phyloP scores from a whole-genome alignment of 1,284 basidiomycete genomes.

The Irpex sp. region DNA sequence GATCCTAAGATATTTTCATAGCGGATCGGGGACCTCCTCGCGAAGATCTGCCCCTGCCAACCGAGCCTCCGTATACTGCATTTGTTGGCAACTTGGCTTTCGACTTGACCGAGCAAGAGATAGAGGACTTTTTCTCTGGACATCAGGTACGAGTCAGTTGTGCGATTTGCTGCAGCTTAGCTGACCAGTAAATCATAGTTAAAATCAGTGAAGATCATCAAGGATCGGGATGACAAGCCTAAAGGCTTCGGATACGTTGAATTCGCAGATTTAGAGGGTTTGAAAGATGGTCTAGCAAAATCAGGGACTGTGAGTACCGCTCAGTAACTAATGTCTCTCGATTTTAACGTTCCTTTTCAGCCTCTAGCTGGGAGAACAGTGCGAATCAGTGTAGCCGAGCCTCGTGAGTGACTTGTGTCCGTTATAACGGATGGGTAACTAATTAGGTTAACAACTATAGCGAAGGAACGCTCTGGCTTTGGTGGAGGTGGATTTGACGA shows the following conservation, averaged over 20 bases:
- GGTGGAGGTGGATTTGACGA: conserved; percentile 55
- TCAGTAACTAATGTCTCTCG: conserved; percentile 4
- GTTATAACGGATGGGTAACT: conserved; percentile 1
- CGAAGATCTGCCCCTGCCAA: conserved; percentile 94
- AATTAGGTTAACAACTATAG: conserved; percentile 33
- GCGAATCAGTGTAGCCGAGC: conserved; percentile 93
- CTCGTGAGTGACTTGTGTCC: conserved; percentile 57
- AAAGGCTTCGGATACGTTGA: conserved; percentile 99
- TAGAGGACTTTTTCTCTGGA: conserved; percentile 77
- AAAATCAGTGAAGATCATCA: conserved; percentile 90
- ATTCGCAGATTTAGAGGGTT: conserved; percentile 78
- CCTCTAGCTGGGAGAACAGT: conserved; percentile 77
- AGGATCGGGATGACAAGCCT: conserved; percentile 86
- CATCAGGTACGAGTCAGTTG: conserved; percentile 45
- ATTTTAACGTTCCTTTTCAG: conserved; percentile 32
- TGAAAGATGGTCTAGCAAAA: conserved; percentile 79
- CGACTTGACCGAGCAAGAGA: conserved; percentile 83
- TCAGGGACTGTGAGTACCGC: conserved; percentile 52
- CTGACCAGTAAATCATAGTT: conserved; percentile 38
- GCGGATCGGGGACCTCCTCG: conserved; percentile 62
- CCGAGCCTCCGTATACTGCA: conserved; percentile 91
- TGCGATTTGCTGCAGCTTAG: neutral
- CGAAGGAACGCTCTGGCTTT: conserved; percentile 68
- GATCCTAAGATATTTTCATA: conserved; percentile 25
- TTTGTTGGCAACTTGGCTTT: conserved; percentile 96